Evolutionary conservation across 768 basidiomycete species (phyloP).

Genomic region (Mycena albidolilacea): DNA sequence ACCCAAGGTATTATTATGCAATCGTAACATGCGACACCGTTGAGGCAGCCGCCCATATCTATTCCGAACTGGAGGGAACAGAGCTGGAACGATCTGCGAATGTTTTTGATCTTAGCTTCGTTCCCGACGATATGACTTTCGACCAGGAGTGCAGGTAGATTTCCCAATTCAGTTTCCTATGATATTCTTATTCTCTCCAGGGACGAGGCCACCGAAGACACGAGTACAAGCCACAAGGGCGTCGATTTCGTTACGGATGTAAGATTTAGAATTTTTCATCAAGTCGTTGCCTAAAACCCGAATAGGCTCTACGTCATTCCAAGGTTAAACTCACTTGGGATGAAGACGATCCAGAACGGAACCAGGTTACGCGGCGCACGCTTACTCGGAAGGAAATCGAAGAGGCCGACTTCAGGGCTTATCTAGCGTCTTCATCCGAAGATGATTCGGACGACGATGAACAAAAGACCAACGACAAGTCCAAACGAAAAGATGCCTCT

Average conservation of each 20-base stretch:
- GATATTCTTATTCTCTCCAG: slow-evolving; percentile 55
- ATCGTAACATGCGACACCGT: slow-evolving; percentile 89
- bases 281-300: background rate
- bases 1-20: slow-evolving; percentile 92
- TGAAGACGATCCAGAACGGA: slow-evolving; percentile 93
- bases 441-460: slow-evolving; percentile 63
- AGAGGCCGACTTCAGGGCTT: slow-evolving; percentile 89
- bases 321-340: slow-evolving; percentile 99
- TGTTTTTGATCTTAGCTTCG: slow-evolving; percentile 94
- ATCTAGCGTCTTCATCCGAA: slow-evolving; percentile 78
- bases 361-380: slow-evolving; percentile 81
- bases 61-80: slow-evolving; percentile 90
- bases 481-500: slow-evolving; percentile 58
- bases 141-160: slow-evolving; percentile 81
- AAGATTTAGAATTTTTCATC: slow-evolving; percentile 48
- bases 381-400: slow-evolving; percentile 91
- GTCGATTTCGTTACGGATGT: slow-evolving; percentile 96
- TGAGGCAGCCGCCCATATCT: slow-evolving; percentile 84
- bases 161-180: background rate
- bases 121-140: slow-evolving; percentile 91
- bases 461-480: slow-evolving; percentile 44
- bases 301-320: slow-evolving; percentile 94
- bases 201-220: slow-evolving; percentile 86
- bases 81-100: slow-evolving; percentile 98
- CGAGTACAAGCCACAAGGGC: slow-evolving; percentile 73